Conservation (phyloP, 2,329 filamentous ascomycete species). For the Pseudocercospora musae region DNA sequence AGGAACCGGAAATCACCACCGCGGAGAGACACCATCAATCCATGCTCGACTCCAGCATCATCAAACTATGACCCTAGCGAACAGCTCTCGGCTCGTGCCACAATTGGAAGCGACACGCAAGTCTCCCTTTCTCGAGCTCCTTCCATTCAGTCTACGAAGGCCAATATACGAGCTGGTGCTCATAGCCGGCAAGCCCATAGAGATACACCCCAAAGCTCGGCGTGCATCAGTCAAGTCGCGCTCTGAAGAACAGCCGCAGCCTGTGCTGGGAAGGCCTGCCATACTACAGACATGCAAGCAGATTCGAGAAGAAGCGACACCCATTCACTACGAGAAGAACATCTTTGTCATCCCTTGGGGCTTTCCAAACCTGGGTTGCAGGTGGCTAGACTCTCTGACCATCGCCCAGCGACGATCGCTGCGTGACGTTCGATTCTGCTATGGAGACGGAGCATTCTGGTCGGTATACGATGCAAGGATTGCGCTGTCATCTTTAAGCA, state of each 20-base stretch:
- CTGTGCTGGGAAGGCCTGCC: conserved; percentile 6
- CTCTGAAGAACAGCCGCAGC: neutral
- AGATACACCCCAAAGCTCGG: conserved; percentile 15
- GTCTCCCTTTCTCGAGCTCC: conserved; percentile 3
- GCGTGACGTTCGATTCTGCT: conserved; percentile 21
- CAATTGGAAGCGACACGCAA: neutral
- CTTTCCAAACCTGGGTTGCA: conserved; percentile 15
- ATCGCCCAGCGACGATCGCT: conserved; percentile 10
- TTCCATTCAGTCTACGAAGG: conserved; percentile 12
- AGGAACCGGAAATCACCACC: too few species aligned
- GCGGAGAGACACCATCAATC: too few species aligned
- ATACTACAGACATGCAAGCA: conserved; percentile 15
- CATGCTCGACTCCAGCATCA: too few species aligned
- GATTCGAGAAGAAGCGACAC: conserved; percentile 17
- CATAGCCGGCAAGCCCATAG: conserved; percentile 10
- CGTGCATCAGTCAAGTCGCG: conserved; percentile 6
- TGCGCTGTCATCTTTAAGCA: conserved; percentile 4
- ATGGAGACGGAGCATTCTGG: conserved; percentile 22
- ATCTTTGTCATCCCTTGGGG: conserved; percentile 18
- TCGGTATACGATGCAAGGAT: conserved; percentile 15
- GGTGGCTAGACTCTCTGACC: conserved; percentile 17
- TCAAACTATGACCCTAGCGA: neutral
- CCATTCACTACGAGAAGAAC: conserved; percentile 13
- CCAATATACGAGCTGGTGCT: conserved; percentile 16
- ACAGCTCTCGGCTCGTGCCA: neutral